Evolutionary conservation across 2,329 filamentous ascomycete species (phyloP).

Genomic region (Cladosporium oxysporum): DNA sequence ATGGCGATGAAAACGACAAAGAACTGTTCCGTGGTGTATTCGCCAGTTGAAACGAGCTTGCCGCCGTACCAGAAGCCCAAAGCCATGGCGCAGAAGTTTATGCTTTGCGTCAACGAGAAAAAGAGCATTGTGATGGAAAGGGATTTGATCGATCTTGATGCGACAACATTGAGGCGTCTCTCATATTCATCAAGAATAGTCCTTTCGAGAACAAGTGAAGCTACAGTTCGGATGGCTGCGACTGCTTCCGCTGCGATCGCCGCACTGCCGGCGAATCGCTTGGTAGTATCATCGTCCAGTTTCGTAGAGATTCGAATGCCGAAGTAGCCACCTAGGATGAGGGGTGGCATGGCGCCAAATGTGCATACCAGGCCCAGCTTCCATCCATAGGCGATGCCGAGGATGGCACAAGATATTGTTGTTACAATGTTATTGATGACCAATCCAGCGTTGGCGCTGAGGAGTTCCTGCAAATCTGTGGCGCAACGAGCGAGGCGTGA

Average conservation of each 20-base stretch:
- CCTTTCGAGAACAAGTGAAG: conserved; percentile 36
- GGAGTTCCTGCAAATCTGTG: conserved; percentile 52
- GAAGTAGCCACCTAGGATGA: conserved; percentile 38
- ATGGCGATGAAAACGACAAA: conserved; percentile 63
- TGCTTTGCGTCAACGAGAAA: conserved; percentile 37
- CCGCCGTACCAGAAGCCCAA: conserved; percentile 42
- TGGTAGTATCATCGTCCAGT: conserved; percentile 33
- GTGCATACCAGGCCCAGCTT: conserved; percentile 37
- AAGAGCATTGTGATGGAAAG: conserved; percentile 30
- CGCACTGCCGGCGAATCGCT: conserved; percentile 38
- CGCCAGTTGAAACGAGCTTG: conserved; percentile 34
- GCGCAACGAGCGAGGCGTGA: conserved; percentile 52
- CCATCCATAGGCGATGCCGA: conserved; percentile 41
- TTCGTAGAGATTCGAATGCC: conserved; percentile 38
- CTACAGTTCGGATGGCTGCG: conserved; percentile 38
- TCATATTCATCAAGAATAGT: conserved; percentile 35
- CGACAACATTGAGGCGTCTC: conserved; percentile 18
- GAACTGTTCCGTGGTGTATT: conserved; percentile 47
- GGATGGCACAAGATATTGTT: conserved; percentile 32
- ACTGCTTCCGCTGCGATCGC: conserved; percentile 40
- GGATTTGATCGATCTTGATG: conserved; percentile 10
- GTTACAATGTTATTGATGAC: conserved; percentile 39
- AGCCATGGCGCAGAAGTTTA: conserved; percentile 36
- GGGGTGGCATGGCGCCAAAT: conserved; percentile 37
- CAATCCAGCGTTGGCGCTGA: conserved; percentile 48